Evolutionary conservation across 2,329 filamentous ascomycete species (phyloP), one percentile per base, ranked within the genome.

Genomic region (Botrytis porri): DNA sequence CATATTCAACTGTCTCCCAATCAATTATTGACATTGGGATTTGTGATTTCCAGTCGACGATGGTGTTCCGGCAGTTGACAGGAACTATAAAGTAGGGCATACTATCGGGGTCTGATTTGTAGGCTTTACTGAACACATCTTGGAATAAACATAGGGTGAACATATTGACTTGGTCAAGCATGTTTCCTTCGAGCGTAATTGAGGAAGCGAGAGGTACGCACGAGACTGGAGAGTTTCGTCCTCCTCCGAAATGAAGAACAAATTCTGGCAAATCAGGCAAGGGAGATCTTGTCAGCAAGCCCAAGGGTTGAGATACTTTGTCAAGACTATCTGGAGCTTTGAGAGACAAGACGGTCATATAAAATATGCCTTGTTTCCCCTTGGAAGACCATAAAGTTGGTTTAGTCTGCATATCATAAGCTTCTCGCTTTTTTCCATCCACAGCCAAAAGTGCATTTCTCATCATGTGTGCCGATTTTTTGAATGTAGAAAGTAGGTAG

Each of bases 41-140:
- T 22, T 32, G 14, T 25, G 6, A 18, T 69, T 69, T 57, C 48
- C 65, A 69, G 35, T 69, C n/a, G 6, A n/a, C 20, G 57, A 32
- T 32, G 16, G 10, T 3, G 22, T 25, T 22, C 4, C 4, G 20
- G 22, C 10, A 57, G 29, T 67, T 77, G 22, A 86, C 76, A 9
- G 96, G 95, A 0, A 90, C 92, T 22, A 98, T 79, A 84, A 94
- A 97, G 81, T 98, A 99, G 0, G 94, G 91, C 80, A 97, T 87
- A 41, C 90, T 89, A 0, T 85, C 82, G 0, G 85, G 77, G 25
- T 89, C 85, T 0, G 88, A 84, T 66, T 92, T 89, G 78, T 93
- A 99, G 4, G 86, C 85, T 81, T 99, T 99, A 81, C 94, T 95
- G 83, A 97, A 98, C 0, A 98, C 84, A 77, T 98, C 94, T 25